phyloP scores from a whole-genome alignment of 441 rosid genomes.

The Biscutella laevigata region DNA sequence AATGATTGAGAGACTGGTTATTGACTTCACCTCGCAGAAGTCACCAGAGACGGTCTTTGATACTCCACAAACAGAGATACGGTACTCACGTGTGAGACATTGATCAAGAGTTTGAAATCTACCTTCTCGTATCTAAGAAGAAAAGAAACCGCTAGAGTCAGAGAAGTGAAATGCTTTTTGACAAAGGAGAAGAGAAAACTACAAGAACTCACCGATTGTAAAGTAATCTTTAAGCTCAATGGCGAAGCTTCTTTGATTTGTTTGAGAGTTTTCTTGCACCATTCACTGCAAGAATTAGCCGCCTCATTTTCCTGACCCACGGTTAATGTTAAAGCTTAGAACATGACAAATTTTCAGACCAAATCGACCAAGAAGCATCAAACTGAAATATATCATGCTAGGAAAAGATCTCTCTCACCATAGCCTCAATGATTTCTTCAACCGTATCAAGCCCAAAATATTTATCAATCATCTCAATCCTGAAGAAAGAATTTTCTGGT shows the following conservation, averaged over 20 bases:
- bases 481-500: constrained; percentile 24
- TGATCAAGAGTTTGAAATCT: constrained; percentile 82
- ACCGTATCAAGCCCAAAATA: constrained; percentile 77
- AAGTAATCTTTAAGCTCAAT: constrained; percentile 70
- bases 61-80: constrained; percentile 49
- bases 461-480: constrained; percentile 68
- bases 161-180: neutral
- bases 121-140: constrained; percentile 67
- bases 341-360: neutral
- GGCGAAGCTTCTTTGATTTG: constrained; percentile 80
- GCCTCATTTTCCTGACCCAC: constrained; percentile 52
- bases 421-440: constrained; percentile 68
- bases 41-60: constrained; percentile 51
- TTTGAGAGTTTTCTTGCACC: constrained; percentile 45
- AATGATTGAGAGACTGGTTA: neutral
- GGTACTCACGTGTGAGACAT: constrained; percentile 75
- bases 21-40: constrained; percentile 50
- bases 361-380: neutral
- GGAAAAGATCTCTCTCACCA: constrained; percentile 43
- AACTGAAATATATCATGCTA: neutral
- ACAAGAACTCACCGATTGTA: constrained; percentile 53
- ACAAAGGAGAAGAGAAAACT: neutral
- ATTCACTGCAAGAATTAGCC: constrained; percentile 39
- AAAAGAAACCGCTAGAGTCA: constrained; percentile 14
- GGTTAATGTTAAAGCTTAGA: neutral